These are phyloP conservation scores for Calycina marina DNA, from an alignment of 2,329 filamentous ascomycete species.

Conservation along the genomic window DNA sequence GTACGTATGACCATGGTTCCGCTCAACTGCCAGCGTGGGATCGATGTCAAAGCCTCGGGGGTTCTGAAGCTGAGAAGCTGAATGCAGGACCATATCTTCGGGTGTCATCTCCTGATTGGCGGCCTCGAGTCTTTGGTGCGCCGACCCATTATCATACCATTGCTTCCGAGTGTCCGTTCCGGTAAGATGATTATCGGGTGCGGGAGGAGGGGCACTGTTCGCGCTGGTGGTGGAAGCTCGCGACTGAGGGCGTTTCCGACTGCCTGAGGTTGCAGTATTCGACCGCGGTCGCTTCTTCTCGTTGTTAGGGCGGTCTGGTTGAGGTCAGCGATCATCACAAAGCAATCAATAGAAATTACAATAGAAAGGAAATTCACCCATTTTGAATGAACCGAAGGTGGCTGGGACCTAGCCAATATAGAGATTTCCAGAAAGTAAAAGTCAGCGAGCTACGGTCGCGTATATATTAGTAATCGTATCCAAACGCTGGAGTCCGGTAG, in stretches of 20 bases:
- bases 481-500: no score
- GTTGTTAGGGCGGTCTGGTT: constrained; percentile 16
- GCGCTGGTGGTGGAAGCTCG: constrained; percentile 33
- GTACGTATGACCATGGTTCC: constrained; percentile 30
- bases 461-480: no score
- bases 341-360: background rate
- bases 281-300: constrained; percentile 28
- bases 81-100: constrained; percentile 45
- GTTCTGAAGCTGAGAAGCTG: constrained; percentile 39
- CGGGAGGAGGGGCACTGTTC: constrained; percentile 22
- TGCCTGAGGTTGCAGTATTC: constrained; percentile 28
- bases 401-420: no score
- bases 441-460: no score
- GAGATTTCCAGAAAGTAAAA: no score
- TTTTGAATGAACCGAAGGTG: no score
- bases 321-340: constrained; percentile 12
- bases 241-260: constrained; percentile 29
- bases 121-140: constrained; percentile 17
- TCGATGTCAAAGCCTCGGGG: constrained; percentile 35
- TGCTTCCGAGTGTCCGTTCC: constrained; percentile 21
- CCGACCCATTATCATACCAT: constrained; percentile 21
- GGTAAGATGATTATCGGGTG: constrained; percentile 8
- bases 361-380: no score
- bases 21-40: constrained; percentile 32
- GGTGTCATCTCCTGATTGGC: constrained; percentile 30